These are phyloP conservation scores for Echium plantagineum DNA, from an alignment of 257 asterid genomes.

Conservation along the genomic window DNA sequence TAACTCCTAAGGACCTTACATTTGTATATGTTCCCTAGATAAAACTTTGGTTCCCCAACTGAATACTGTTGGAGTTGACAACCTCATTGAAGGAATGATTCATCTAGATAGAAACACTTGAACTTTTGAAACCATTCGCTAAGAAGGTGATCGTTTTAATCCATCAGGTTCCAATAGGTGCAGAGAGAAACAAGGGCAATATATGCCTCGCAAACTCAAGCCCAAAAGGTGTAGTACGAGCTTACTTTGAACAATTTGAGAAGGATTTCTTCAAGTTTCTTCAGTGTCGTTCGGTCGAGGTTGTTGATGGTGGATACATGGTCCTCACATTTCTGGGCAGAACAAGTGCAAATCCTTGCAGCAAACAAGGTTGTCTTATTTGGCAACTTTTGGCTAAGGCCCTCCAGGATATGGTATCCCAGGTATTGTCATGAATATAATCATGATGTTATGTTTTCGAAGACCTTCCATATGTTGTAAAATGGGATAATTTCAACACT, in stretches of 20 bases:
- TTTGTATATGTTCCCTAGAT: too few species aligned
- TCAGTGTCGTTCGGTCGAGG: slow-evolving; percentile 41
- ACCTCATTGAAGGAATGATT: too few species aligned
- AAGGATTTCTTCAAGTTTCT: slow-evolving; percentile 45
- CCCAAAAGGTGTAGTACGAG: slow-evolving; percentile 31
- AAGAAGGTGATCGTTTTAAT: slow-evolving; percentile 8
- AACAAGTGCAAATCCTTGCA: slow-evolving; percentile 32
- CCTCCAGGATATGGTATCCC: slow-evolving; percentile 32
- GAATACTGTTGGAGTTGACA: too few species aligned
- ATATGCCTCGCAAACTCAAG: slow-evolving; percentile 38
- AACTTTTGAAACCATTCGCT: slow-evolving; percentile 21
- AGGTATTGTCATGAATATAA: too few species aligned
- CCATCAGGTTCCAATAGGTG: slow-evolving; percentile 31
- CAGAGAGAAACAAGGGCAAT: slow-evolving; percentile 33
- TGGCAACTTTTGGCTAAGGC: slow-evolving; percentile 53
- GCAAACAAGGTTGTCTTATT: slow-evolving; percentile 57
- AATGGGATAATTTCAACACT: too few species aligned
- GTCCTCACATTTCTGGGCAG: slow-evolving; percentile 58
- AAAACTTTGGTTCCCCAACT: too few species aligned
- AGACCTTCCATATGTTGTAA: too few species aligned
- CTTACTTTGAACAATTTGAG: slow-evolving; percentile 45
- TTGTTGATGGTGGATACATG: slow-evolving; percentile 50
- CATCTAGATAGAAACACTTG: too few species aligned
- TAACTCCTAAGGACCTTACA: too few species aligned
- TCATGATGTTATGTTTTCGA: too few species aligned